A percentile compares a stretch with the other conserved stretches of the same genome.
These are phyloP conservation scores for Rubia peregrina DNA, from an alignment of 305 asterid species.

Conservation along the genomic window DNA sequence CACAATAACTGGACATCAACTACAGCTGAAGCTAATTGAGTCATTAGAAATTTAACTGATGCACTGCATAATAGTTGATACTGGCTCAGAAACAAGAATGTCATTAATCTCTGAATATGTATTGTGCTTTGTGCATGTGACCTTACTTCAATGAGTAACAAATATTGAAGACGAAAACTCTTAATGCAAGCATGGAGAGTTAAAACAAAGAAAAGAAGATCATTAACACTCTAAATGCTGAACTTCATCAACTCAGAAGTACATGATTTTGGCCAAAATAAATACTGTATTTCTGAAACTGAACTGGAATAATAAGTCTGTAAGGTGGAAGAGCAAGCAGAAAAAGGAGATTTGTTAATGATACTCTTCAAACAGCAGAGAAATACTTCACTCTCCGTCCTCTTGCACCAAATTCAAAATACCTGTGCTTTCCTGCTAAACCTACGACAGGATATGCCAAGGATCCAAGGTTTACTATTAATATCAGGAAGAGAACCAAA, in stretches of 20 bases:
- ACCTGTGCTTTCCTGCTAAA: neutral
- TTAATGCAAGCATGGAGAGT: neutral
- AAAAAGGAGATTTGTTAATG: neutral
- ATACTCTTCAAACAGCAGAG: neutral
- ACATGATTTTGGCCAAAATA: neutral
- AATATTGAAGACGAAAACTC: neutral
- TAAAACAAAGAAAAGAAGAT: neutral
- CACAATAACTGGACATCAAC: conserved; percentile 2
- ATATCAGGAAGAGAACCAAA: neutral
- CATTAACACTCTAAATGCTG: neutral
- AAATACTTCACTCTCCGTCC: neutral
- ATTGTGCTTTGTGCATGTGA: neutral
- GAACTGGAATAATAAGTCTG: neutral
- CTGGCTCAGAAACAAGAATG: neutral
- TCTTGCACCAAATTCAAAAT: neutral
- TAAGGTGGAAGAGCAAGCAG: neutral
- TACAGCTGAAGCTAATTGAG: neutral
- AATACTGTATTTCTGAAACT: neutral
- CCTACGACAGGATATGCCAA: neutral
- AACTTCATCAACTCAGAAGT: neutral
- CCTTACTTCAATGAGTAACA: neutral
- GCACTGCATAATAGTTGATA: neutral
- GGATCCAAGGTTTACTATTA: neutral
- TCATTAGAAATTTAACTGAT: neutral
- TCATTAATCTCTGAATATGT: neutral